phyloP scores from a whole-genome alignment of 1,284 basidiomycete species.

The Peniophora sp. region DNA sequence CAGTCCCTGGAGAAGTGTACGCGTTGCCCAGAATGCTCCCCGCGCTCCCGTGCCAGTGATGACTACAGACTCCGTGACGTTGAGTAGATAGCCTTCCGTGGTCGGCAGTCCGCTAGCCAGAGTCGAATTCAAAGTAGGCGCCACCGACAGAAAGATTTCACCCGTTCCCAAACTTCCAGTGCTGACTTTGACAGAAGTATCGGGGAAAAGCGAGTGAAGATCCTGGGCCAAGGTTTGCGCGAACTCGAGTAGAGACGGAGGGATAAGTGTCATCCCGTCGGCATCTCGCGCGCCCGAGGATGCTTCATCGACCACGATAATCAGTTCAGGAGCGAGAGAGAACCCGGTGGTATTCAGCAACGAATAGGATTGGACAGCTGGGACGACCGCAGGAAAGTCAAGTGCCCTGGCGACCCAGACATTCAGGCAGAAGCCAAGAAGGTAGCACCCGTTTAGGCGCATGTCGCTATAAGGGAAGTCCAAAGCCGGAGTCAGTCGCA shows the following conservation, averaged over 20 bases:
- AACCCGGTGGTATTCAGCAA: slow-evolving; percentile 7
- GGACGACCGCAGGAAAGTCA: slow-evolving; percentile 12
- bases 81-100: slow-evolving; percentile 26
- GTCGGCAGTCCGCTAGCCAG: slow-evolving; percentile 24
- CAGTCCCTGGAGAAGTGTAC: slow-evolving; percentile 25
- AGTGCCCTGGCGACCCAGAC: no score
- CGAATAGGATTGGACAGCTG: slow-evolving; percentile 14
- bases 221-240: slow-evolving; percentile 25
- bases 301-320: slow-evolving; percentile 15
- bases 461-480: no score
- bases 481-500: no score
- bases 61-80: slow-evolving; percentile 16
- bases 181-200: slow-evolving; percentile 8
- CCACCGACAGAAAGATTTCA: slow-evolving; percentile 2
- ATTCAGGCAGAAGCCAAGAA: no score
- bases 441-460: no score
- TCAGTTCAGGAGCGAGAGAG: slow-evolving; percentile 10
- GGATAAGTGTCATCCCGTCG: slow-evolving; percentile 22
- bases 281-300: slow-evolving; percentile 12
- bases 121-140: slow-evolving; percentile 10
- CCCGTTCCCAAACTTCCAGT: slow-evolving; percentile 14
- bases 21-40: slow-evolving; percentile 29
- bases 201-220: slow-evolving; percentile 16
- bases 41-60: slow-evolving; percentile 24
- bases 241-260: slow-evolving; percentile 24